Base-by-base conservation (phyloP, 768 basidiomycete genomes). In the Exsudoporus frostii region DNA sequence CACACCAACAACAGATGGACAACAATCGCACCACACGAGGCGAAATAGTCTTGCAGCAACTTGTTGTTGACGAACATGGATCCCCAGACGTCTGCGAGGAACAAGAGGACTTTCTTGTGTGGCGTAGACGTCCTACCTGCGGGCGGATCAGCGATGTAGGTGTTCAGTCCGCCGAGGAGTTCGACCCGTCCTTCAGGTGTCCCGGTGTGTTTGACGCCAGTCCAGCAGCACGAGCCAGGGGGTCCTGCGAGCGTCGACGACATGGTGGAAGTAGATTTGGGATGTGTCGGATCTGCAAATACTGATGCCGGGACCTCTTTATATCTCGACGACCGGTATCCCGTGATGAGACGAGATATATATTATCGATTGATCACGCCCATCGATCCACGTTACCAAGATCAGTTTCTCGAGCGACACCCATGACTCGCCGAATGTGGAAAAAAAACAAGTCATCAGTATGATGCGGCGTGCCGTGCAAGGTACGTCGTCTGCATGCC, bases 21-120 rank as follows among this genome's bases (percentile, higher is more conserved):
- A 6, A 8, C 32, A 34, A 62, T n/a, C 70, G 4, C 36, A 85
- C 85, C 85, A n/a, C 76, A 70, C 2, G 78, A 70, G 2, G 85
- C 83, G 50, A 80, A 83, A 51, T 78, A 85, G 62, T 86, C 84
- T 60, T 83, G 81, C 5, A 86, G 45, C 4, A 85, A 64, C 62
- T 83, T 66, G 42, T 79, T 79, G 61, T 85, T 85, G 48, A 79
- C 30, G 57, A 67, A 81, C 29, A 82, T 70, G 0, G 83, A 75
- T 0, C 83, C 80, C 53, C 65, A 83, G 14, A 85, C 71, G 61
- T 86, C 84, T 1, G 82, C 55, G 44, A 80, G 73, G 71, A 77
- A 85, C 17, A 86, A 55, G 7, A 86, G 64, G 29, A 86, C 73
- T 38, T 76, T 79, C 50, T 66, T 65, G 54, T 74, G 74, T 7